These are phyloP conservation scores for Kitagawia praeruptora DNA, from an alignment of 129 eudicot species.

Conservation along the genomic window DNA sequence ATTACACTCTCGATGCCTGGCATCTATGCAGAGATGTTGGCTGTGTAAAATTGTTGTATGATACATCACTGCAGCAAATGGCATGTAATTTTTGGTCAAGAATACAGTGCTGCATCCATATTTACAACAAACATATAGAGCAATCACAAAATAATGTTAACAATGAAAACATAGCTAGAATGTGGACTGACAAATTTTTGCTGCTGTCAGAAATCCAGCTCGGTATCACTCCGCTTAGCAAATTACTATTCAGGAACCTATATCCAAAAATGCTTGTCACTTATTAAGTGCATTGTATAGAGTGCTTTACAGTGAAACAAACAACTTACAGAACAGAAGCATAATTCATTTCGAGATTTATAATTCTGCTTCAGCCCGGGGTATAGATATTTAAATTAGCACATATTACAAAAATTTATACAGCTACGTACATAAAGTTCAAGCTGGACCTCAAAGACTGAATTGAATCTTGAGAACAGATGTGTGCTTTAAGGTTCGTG, in stretches of 20 bases:
- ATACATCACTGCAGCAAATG: conserved; percentile 46
- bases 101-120: background rate
- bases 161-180: conserved; percentile 3
- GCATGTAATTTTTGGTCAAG: background rate
- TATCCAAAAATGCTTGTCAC: conserved; percentile 13
- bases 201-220: conserved; percentile 31
- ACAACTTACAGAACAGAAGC: background rate
- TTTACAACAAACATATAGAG: background rate
- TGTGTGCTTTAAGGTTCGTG: no score
- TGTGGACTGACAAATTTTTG: conserved; percentile 30
- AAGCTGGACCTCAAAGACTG: conserved; percentile 4
- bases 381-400: background rate
- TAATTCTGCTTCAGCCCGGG: background rate
- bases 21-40: conserved; percentile 23
- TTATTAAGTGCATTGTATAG: background rate
- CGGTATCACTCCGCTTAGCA: conserved; percentile 57
- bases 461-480: no score
- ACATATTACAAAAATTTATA: background rate
- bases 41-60: conserved; percentile 64
- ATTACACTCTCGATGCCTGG: conserved; percentile 50
- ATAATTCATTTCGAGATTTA: background rate
- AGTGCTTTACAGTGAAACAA: background rate
- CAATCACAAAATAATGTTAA: background rate
- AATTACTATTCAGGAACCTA: conserved; percentile 56
- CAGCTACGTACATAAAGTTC: conserved; percentile 37